These are phyloP conservation scores for Coemansia sp. DNA, from an alignment of 192 early-diverging fungal genomes.

Conservation along the genomic window DNA sequence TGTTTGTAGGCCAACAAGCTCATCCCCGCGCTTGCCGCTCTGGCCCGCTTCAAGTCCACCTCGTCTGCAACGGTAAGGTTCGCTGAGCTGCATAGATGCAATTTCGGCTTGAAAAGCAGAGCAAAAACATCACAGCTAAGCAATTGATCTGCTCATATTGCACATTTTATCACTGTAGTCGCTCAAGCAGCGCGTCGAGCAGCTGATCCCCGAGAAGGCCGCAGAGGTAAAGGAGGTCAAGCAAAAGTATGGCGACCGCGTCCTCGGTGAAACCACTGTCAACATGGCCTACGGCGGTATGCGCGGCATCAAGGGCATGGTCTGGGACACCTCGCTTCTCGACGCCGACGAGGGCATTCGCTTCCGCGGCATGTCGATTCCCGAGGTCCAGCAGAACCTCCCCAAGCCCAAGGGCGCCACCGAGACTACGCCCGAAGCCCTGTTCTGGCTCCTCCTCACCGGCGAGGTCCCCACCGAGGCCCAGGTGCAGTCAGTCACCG, in stretches of 20 bases:
- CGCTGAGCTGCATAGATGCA: background rate
- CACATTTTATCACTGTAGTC: slow-evolving; percentile 27
- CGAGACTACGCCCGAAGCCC: slow-evolving; percentile 96
- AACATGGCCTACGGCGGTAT: slow-evolving; percentile 99
- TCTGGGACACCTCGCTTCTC: slow-evolving; percentile 98
- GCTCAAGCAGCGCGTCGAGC: slow-evolving; percentile 90
- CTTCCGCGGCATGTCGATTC: slow-evolving; percentile 95
- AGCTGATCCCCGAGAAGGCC: slow-evolving; percentile 94
- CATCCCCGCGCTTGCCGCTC: slow-evolving; percentile 40
- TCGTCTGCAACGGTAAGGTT: slow-evolving; percentile 62
- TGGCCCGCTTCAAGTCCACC: slow-evolving; percentile 60
- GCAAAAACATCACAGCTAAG: too few relatives aligned
- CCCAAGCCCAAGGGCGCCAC: slow-evolving; percentile 84
- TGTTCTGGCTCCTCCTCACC: slow-evolving; percentile 98
- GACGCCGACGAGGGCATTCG: slow-evolving; percentile 98
- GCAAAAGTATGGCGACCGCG: slow-evolving; percentile 86
- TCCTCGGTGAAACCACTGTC: slow-evolving; percentile 93
- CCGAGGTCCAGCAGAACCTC: slow-evolving; percentile 92
- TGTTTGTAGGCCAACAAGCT: slow-evolving; percentile 39
- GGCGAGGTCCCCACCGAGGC: slow-evolving; percentile 94
- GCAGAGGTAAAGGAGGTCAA: slow-evolving; percentile 95
- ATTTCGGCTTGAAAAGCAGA: background rate
- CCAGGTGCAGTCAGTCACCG: slow-evolving; percentile 88
- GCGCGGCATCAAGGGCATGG: slow-evolving; percentile 99
- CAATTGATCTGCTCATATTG: background rate